Base-by-base conservation (phyloP, 108 stramenopile genomes). In the Nitzschia sp. region DNA sequence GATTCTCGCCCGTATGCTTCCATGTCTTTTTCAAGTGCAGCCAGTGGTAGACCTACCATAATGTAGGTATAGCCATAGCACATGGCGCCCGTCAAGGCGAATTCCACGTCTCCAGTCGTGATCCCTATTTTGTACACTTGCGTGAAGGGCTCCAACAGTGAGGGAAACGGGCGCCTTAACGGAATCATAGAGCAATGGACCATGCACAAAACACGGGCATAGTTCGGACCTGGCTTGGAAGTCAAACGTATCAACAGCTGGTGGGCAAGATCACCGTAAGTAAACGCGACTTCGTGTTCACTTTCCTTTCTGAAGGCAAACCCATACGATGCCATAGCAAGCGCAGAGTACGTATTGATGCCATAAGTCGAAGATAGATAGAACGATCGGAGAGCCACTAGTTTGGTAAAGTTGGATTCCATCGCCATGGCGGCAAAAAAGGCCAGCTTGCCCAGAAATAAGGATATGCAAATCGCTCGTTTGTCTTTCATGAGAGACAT, bases 91-190 rank as follows among this genome's bases (percentile, higher is more conserved):
- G 45, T 59, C 29, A 21, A 8, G 27, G 60, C 78, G 28, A 45
- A 33, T 27, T 63, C 52, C 4, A 59, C 63, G 0, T 69, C 63
- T 0, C 73, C 75, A 23, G n/a, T 33, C 41, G 27, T 31, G 26
- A 75, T 15, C 11, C 58, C 61, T 15, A 63, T 32, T 4, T 44
- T 34, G 30, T 79, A 31, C 1, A 53, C 68, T 15, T 59, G 33
- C 55, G 70, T 25, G 19, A 73, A 59, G 21, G 73, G 73, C 4
- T 79, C 78, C 32, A 79, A 25, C 21, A 57, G 44, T 2, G 58
- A 26, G 30, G 64, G 62, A 15, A 74, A 27, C 5, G 78, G 78
- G 6, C 52, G 38, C 13, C 13, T 41, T 13, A 41, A 41, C 13
- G 38, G 38, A 41, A 13, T 41, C 38, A 41, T 38, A 45, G 41